Base-by-base conservation (phyloP, 169 alveolate genomes). In the Cryptosporidium baileyi region DNA sequence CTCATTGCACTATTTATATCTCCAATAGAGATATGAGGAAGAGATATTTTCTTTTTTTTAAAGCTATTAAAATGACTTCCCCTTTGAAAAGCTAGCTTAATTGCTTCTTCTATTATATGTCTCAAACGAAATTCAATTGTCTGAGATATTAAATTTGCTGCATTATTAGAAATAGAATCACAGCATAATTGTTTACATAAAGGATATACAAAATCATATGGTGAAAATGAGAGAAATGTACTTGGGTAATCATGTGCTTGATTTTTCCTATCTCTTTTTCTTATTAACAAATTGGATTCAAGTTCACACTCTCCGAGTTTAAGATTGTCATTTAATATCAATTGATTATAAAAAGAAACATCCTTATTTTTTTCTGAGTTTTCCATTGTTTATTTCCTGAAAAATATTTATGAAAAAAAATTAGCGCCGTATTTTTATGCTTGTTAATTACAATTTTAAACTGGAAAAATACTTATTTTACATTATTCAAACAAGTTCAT, bases 171-270 rank as follows among this genome's bases (percentile, higher is more conserved):
- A 32, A 74, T 57, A 11, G 41, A 36, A 40, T 74, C 85, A 74
- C 74, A 54, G n/a, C 85, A 74, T 36, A 74, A 9, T 54, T 74
- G 85, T 34, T 54, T 74, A 38, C 74, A 74, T 36, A 74, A 11
- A 24, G 85, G 85, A 34, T 54, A 74, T 19, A 74, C 85, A 52
- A 74, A 74, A 40, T 74, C 85, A 52, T 52, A 74, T 17, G 65
- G 62, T 22, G 85, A 74, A 9, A 74, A 57, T 38, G 43, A 38
- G 32, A 54, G 43, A 8, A 5, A 7, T 6, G 22, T 30, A 15
- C 36, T 15, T 38, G 43, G 7, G 19, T 13, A 22, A 13, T 59
- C 85, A 26, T 13, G 38, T 17, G 19, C 28, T 4, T 65, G 41
- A 57, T 51, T 43, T 34, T 22, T 54, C 22, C n/a, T 74, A 15